Conservation (phyloP, 441 rosid species). For the Geranium incanum region DNA sequence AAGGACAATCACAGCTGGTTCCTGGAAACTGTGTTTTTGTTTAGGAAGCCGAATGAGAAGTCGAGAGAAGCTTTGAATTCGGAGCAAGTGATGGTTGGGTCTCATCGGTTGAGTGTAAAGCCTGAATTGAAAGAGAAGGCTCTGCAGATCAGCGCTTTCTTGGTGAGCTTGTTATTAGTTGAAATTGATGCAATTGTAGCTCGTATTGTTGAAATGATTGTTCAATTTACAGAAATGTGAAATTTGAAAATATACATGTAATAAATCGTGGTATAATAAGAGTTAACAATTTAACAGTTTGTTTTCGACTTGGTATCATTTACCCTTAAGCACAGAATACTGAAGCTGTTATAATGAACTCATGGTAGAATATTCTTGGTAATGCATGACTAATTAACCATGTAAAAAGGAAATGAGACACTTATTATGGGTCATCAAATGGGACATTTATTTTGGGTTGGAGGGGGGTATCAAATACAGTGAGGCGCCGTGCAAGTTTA, state of each 20-base stretch:
- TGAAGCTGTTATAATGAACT: not conserved
- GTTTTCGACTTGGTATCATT: not conserved
- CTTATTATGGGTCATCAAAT: not conserved
- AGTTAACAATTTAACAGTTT: not conserved
- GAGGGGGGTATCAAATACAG: not conserved
- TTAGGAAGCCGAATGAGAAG: conserved; percentile 52
- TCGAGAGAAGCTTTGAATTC: conserved; percentile 75
- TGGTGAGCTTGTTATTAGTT: conserved; percentile 39
- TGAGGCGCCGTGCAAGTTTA: not conserved
- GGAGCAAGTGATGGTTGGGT: conserved; percentile 43
- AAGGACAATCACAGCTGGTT: conserved; percentile 70
- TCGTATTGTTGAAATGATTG: not conserved
- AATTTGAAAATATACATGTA: not conserved
- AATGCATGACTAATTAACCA: not conserved
- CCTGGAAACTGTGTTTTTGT: conserved; percentile 46
- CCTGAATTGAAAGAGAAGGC: conserved; percentile 65
- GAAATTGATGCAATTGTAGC: not conserved
- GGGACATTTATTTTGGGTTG: not conserved
- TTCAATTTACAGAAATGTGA: not conserved
- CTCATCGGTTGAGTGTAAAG: conserved; percentile 46
- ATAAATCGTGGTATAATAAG: not conserved
- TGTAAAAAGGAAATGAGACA: not conserved
- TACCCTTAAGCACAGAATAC: not conserved
- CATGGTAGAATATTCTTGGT: not conserved
- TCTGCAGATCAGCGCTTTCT: conserved; percentile 53